Base-by-base conservation (phyloP, 768 basidiomycete species). In the Boletellus emodensis region DNA sequence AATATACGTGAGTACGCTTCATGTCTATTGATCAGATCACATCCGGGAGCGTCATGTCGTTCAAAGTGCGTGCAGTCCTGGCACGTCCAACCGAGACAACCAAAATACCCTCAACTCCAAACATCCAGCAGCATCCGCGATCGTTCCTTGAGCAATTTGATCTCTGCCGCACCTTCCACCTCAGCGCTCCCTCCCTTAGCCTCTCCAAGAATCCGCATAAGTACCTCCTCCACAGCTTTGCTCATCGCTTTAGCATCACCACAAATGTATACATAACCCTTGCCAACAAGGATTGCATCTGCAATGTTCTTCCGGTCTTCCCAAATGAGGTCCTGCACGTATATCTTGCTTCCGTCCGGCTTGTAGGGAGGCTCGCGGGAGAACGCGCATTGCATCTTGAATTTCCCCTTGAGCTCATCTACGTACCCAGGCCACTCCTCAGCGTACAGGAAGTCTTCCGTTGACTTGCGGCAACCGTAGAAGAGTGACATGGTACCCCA, bases 311-410 rank as follows among this genome's bases (percentile, higher is more conserved):
- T 84, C 49, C 84, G 77, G 65, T 92, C 83, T 44, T 97, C 83
- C 89, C 88, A 93, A 11, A 99, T 73, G 51, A 97, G 75, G 70
- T 99, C 93, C 72, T 99, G 96, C n/a, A 99, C 96, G 72, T 99
- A 99, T 63, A 95, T 90, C 77, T 98, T 99, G 76, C 87, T 76
- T 22, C 93, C 89, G 57, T 94, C 92, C 6, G 89, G 81, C 69
- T 87, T 90, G 75, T 80, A 90, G n/a, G 82, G 83, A 49, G 76
- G 74, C 60, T 94, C 86, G 45, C 93, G 87, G 37, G 94, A 97
- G 76, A 97, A 92, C 5, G 96, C 92, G 55, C 76, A 77, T 67
- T 89, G 87, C 73, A 99, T 77, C 53, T 78, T 76, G 76, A 99
- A 93, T 68, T 96, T 96, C 61, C 90, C 94, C 59, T 85, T 83